Base-by-base conservation (phyloP, 352 stramenopile genomes). In the Pythium aristosporum region DNA sequence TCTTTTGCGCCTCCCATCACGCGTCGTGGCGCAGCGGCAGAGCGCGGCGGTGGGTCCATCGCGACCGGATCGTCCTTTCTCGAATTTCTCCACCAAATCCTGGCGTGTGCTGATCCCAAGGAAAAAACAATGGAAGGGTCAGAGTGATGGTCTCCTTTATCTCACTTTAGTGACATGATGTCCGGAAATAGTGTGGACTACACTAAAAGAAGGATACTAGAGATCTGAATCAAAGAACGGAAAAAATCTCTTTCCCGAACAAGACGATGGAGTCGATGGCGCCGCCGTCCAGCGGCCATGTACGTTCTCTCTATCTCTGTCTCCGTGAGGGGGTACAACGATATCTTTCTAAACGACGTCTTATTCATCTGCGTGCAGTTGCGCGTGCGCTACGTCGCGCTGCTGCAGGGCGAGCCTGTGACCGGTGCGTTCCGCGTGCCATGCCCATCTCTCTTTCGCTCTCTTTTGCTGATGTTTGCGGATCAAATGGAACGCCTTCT, bases 351-450 rank as follows among this genome's bases (percentile, higher is more conserved):
- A 30, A 30, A 30, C 25, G 25, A 5, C 5, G 25, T 5, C 25
- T 30, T 5, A 30, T 30, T 5, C 25, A 5, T 30, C 25, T 30
- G n/a, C n/a, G 25, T 30, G 25, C 48, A 86, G 77, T 61, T 88
- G 47, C 74, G 75, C 37, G 52, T 65, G 41, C 75, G 79, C 54
- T 86, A 85, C 61, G 49, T 69, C 42, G 75, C 77, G 46, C 72
- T 85, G 32, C 63, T 89, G 10, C 61, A 74, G 39, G 70, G 67
- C 25, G 71, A 80, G 25, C 68, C 75, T 0, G 77, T 82, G n/a
- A 67, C 79, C 51, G 74, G 77, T 83, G 65, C 44, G 71, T 52
- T 16, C 21, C n/a, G 9, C 49, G 1, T 20, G 12, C 49, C 15
- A 10, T 56, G 3, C n/a, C 47, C 2, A 23, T 39, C 18, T 20